These are phyloP conservation scores for Aspergillus incahuasiensis DNA, from an alignment of 495 filamentous ascomycete genomes.

Conservation along the genomic window DNA sequence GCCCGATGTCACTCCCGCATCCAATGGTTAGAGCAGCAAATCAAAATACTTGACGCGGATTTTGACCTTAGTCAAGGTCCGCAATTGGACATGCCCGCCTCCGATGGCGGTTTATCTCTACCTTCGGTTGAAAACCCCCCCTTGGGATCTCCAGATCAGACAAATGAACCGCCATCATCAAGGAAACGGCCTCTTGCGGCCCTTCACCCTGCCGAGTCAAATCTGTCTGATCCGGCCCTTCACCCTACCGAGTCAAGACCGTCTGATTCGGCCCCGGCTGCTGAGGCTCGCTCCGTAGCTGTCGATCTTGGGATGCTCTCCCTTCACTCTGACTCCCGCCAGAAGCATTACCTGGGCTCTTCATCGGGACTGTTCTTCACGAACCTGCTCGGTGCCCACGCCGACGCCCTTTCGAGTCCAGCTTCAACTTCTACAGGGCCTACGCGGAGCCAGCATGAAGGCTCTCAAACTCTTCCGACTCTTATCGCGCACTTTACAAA, in stretches of 20 bases:
- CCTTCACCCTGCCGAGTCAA: slow-evolving; percentile 13
- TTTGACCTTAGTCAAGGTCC: slow-evolving; percentile 21
- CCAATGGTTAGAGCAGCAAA: slow-evolving; percentile 21
- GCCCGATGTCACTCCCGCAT: slow-evolving; percentile 20
- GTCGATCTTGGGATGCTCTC: slow-evolving; percentile 25
- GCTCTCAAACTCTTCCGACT: neutral
- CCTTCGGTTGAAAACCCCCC: neutral
- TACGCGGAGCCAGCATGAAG: neutral
- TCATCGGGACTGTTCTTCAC: slow-evolving; percentile 24
- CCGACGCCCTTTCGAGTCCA: neutral
- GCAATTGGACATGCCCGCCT: slow-evolving; percentile 1
- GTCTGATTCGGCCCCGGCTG: slow-evolving; percentile 3
- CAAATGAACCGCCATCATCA: neutral
- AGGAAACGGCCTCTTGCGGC: slow-evolving; percentile 16
- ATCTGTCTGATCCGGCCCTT: neutral
- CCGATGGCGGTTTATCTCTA: neutral
- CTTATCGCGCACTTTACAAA: neutral
- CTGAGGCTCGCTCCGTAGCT: slow-evolving; percentile 23
- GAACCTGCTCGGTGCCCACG: slow-evolving; percentile 18
- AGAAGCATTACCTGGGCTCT: slow-evolving; percentile 24
- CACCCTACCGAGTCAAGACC: too few species aligned
- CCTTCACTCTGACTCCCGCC: slow-evolving; percentile 23
- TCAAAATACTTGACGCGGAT: slow-evolving; percentile 12
- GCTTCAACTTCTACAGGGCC: neutral
- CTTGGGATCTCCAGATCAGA: neutral